Conservation (phyloP, 192 early-diverging fungal genomes). For the Backusella luteola region DNA sequence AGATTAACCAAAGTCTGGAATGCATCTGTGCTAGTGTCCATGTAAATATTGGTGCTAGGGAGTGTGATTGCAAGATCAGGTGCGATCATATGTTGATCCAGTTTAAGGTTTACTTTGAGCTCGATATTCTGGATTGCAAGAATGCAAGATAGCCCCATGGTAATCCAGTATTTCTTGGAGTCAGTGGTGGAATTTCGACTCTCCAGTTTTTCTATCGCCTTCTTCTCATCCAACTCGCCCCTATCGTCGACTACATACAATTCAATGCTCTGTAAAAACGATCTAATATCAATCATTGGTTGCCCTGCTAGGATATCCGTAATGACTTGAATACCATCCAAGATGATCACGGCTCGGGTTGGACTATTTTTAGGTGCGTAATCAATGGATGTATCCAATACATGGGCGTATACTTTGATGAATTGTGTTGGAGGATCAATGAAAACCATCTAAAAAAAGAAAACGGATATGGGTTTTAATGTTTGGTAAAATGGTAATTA, state of each 20-base stretch:
- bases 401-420: constrained; percentile 57
- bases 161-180: constrained; percentile 26
- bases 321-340: constrained; percentile 65
- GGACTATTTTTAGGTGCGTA: constrained; percentile 56
- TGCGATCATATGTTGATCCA: neutral
- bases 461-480: neutral
- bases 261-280: constrained; percentile 48
- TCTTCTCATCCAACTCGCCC: constrained; percentile 19
- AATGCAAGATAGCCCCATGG: constrained; percentile 9
- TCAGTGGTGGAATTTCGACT: neutral
- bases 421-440: constrained; percentile 50
- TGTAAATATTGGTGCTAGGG: constrained; percentile 39
- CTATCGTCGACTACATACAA: constrained; percentile 52
- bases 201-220: constrained; percentile 33
- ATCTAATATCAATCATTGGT: constrained; percentile 52
- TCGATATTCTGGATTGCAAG: constrained; percentile 13
- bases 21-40: constrained; percentile 66
- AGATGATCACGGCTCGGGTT: constrained; percentile 44
- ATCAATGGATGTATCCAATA: constrained; percentile 60
- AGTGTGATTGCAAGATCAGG: constrained; percentile 6
- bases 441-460: constrained; percentile 27
- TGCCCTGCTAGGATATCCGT: constrained; percentile 60
- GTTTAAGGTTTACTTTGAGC: constrained; percentile 16
- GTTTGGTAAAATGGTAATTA: neutral
- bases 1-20: constrained; percentile 56